Evolutionary conservation across 1,284 basidiomycete genomes (phyloP), one percentile per base, ranked within the genome.

Genomic region (Ceratobasidium sp.): DNA sequence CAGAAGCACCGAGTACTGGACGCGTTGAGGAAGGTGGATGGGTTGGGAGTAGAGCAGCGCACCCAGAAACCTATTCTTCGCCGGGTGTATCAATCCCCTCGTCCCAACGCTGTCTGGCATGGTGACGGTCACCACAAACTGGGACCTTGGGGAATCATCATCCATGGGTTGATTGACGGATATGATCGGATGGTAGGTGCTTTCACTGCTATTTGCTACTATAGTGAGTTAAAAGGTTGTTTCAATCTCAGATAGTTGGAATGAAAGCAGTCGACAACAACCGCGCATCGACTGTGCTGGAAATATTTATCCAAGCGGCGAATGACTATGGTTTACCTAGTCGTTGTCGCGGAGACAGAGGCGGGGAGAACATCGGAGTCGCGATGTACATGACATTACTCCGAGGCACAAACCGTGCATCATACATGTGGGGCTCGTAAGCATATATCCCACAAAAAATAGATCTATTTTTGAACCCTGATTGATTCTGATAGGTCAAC

Each of bases 201-300:
- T 10, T 15, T 13, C 44, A 13, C 44, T 46, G 17, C 17, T 17
- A 69, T 64, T 50, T 26, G 6, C 20, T 15, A 50, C 38, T 15
- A 76, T 77, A 28, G 17, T 65, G 38, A 26, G 44, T 13, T 5
- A 46, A 5, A 46, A 5, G 5, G 44, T 76, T 76, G 12, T 81
- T 68, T n/a, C 26, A 28, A n/a, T n/a, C 17, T 28, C 26, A 59
- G 57, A 28, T 59, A 4, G 33, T 26, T 28, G 57, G 57, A 38
- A 68, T 88, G 0, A 68, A 77, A 1, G 85, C 85, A 5, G 84
- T 82, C 77, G 84, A 81, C 9, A 86, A 87, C 75, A 89, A 88
- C 78, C 40, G 70, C 3, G 82, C 88, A 2, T 12, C 48, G 0
- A 88, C 87, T 0, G 87, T 88, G 0, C 79, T 86, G 0, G 78